These are phyloP conservation scores for Lagerstroemia speciosa DNA, from an alignment of 345 rosid genomes.

Conservation along the genomic window DNA sequence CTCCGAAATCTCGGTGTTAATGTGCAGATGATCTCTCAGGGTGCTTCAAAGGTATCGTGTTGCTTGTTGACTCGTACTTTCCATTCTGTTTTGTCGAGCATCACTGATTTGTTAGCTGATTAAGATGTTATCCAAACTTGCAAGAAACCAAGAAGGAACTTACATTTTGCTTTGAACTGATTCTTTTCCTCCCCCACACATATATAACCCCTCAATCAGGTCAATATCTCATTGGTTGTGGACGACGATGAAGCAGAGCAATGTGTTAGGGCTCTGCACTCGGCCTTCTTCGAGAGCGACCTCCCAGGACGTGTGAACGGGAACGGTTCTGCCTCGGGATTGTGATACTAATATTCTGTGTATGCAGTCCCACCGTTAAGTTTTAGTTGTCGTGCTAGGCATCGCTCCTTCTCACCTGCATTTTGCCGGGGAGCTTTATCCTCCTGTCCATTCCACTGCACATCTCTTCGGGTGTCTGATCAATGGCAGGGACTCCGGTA, in stretches of 20 bases:
- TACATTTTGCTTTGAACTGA: no score
- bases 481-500: no score
- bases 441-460: no score
- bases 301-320: slow-evolving; percentile 26
- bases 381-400: no score
- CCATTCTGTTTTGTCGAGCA: no score
- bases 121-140: background rate
- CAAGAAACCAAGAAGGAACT: background rate
- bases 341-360: background rate
- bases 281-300: slow-evolving; percentile 56
- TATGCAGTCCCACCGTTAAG: no score
- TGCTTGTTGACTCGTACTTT: background rate
- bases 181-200: background rate
- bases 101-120: background rate
- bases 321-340: slow-evolving; percentile 32
- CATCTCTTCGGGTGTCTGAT: no score
- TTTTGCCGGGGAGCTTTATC: no score
- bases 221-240: slow-evolving; percentile 84
- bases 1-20: slow-evolving; percentile 78
- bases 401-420: no score
- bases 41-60: slow-evolving; percentile 85
- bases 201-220: slow-evolving; percentile 29
- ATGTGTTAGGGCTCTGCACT: slow-evolving; percentile 76
- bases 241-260: slow-evolving; percentile 74
- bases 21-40: slow-evolving; percentile 99